Evolutionary conservation across 768 basidiomycete genomes (phyloP).

Genomic region (Tulasnella sp.): DNA sequence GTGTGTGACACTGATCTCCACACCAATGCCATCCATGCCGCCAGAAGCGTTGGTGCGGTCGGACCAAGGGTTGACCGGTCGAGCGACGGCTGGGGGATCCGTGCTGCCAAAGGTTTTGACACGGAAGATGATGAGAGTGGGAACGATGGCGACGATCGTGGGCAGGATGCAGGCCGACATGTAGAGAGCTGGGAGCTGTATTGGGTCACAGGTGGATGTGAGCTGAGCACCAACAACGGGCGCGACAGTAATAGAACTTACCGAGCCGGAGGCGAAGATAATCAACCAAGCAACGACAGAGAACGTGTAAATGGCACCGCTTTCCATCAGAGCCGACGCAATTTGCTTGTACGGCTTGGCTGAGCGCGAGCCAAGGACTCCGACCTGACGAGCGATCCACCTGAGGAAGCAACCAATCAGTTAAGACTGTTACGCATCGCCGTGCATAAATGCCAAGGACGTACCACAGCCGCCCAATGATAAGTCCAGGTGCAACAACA

Average conservation of each 20-base stretch:
- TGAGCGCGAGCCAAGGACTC: constrained; percentile 13
- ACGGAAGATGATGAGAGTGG: constrained; percentile 30
- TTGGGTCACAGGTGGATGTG: not conserved
- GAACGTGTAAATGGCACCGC: constrained; percentile 26
- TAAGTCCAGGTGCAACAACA: constrained; percentile 25
- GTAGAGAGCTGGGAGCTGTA: constrained; percentile 29
- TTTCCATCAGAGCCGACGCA: constrained; percentile 29
- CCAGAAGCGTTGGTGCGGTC: not conserved
- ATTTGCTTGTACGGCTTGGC: constrained; percentile 31
- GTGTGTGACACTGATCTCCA: constrained; percentile 9
- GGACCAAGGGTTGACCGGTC: not conserved
- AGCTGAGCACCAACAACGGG: not conserved
- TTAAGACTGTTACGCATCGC: not conserved
- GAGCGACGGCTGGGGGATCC: not conserved
- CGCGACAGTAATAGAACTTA: not conserved
- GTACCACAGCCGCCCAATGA: constrained; percentile 32
- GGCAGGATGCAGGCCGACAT: constrained; percentile 34
- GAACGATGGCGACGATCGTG: constrained; percentile 29
- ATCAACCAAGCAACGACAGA: constrained; percentile 31
- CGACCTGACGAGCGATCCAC: constrained; percentile 25
- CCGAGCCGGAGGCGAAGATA: constrained; percentile 32
- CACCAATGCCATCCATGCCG: not conserved
- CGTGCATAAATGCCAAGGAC: not conserved
- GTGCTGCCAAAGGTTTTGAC: constrained; percentile 28
- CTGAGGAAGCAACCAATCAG: not conserved